phyloP scores from a whole-genome alignment of 306 rosid genomes.

The Trichosanthes truncata region DNA sequence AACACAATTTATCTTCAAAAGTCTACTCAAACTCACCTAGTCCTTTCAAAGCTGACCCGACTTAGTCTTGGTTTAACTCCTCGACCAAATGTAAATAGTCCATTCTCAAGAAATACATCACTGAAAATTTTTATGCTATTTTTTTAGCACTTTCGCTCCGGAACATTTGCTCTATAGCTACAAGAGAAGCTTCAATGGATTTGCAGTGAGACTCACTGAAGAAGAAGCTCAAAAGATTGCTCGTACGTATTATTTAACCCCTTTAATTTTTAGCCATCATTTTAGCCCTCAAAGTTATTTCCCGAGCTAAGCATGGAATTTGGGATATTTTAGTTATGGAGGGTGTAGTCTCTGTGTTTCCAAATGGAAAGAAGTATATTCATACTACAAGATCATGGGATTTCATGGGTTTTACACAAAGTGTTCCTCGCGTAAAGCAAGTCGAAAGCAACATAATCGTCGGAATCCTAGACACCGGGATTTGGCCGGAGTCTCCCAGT shows the following conservation, averaged over 20 bases:
- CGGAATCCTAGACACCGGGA: constrained; percentile 31
- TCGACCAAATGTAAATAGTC: too few relatives aligned
- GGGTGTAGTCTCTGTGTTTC: constrained; percentile 45
- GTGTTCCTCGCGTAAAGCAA: neutral
- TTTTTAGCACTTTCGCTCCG: neutral
- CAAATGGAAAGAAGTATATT: constrained; percentile 8
- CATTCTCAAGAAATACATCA: neutral
- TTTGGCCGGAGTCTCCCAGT: constrained; percentile 41
- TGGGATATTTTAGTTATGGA: constrained; percentile 19
- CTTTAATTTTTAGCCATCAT: neutral
- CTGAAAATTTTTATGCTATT: neutral
- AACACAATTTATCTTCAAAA: too few relatives aligned
- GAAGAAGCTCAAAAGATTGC: constrained; percentile 20
- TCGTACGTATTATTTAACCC: neutral
- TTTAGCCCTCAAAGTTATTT: neutral
- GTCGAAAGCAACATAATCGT: constrained; percentile 27
- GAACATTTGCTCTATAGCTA: constrained; percentile 22
- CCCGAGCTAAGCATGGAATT: neutral
- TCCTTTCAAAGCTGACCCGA: too few relatives aligned
- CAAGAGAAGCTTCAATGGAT: constrained; percentile 29
- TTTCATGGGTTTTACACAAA: constrained; percentile 30
- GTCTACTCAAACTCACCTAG: too few relatives aligned
- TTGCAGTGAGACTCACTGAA: constrained; percentile 20
- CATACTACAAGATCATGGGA: constrained; percentile 54
- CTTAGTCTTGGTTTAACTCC: too few relatives aligned